A percentile compares a stretch with the other conserved stretches of the same genome.
Conservation (phyloP, 2,329 filamentous ascomycete species). For the Nemania diffusa region DNA sequence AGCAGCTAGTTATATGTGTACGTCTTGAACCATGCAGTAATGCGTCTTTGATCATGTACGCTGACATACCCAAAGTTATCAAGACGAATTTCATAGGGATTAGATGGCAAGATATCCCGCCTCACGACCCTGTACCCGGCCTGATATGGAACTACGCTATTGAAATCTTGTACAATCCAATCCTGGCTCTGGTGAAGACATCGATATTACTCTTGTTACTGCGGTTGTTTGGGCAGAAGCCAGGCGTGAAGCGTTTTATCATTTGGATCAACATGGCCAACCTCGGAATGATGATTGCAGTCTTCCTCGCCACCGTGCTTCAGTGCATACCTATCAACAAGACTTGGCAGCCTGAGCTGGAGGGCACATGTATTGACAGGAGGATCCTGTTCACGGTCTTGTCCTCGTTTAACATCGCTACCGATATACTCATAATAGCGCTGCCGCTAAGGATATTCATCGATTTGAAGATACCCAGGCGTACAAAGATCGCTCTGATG, state of each 20-base stretch:
- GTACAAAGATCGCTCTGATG: constrained; percentile 54
- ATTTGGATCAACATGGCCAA: constrained; percentile 51
- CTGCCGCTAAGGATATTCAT: constrained; percentile 56
- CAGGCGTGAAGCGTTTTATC: constrained; percentile 48
- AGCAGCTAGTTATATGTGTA: constrained; percentile 43
- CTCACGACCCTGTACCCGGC: constrained; percentile 38
- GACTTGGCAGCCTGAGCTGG: constrained; percentile 46
- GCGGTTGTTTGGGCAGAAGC: constrained; percentile 53
- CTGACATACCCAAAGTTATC: constrained; percentile 36
- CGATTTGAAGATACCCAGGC: constrained; percentile 52
- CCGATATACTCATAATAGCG: constrained; percentile 53
- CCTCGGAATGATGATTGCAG: constrained; percentile 36
- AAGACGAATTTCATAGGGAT: constrained; percentile 43
- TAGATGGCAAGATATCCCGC: constrained; percentile 35
- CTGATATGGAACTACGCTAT: constrained; percentile 52
- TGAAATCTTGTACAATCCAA: constrained; percentile 58
- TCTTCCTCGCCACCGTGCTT: constrained; percentile 52
- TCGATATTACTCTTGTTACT: constrained; percentile 59
- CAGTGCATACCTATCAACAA: constrained; percentile 53
- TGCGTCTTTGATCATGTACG: background rate
- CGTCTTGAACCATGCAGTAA: constrained; percentile 6
- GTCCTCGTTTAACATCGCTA: constrained; percentile 54
- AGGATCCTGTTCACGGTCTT: constrained; percentile 49
- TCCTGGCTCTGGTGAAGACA: constrained; percentile 57
- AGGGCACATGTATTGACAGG: constrained; percentile 50